Evolutionary conservation across 148 eudicot species (phyloP).

Genomic region (Vaccinium macrocarpon): DNA sequence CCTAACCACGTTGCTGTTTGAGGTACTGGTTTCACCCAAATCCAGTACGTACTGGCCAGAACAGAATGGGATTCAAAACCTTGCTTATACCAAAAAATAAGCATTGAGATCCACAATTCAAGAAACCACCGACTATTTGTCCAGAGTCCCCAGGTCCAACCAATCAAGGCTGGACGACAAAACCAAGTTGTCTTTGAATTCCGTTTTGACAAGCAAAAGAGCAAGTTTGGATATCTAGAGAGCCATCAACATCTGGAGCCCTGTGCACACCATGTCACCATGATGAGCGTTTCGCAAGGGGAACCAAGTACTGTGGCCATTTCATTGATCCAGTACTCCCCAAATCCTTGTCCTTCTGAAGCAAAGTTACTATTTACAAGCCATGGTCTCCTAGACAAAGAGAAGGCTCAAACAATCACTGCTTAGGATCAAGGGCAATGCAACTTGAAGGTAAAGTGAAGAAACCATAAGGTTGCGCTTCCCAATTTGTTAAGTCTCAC

Average conservation of each 20-base stretch:
- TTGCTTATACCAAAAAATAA: neutral
- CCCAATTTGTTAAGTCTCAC: neutral
- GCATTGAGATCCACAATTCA: neutral
- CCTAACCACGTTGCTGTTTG: neutral
- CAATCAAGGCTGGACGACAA: neutral
- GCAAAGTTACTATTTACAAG: neutral
- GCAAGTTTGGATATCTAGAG: neutral
- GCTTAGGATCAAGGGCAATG: neutral
- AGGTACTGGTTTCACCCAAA: too few species aligned
- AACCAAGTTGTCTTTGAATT: neutral
- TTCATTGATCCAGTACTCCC: neutral
- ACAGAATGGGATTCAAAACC: too few species aligned
- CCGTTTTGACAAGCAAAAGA: neutral
- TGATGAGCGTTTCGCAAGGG: neutral
- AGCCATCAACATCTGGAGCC: neutral
- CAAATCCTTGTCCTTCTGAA: neutral
- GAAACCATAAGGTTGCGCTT: neutral
- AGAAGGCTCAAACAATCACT: neutral
- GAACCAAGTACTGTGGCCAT: neutral
- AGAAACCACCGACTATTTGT: neutral
- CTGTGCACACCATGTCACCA: neutral
- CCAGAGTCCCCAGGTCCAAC: neutral
- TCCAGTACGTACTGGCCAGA: too few species aligned
- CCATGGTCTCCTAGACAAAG: neutral
- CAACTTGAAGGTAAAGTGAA: neutral